Base-by-base conservation (phyloP, 768 basidiomycete species). In the Lactarius psammicola region DNA sequence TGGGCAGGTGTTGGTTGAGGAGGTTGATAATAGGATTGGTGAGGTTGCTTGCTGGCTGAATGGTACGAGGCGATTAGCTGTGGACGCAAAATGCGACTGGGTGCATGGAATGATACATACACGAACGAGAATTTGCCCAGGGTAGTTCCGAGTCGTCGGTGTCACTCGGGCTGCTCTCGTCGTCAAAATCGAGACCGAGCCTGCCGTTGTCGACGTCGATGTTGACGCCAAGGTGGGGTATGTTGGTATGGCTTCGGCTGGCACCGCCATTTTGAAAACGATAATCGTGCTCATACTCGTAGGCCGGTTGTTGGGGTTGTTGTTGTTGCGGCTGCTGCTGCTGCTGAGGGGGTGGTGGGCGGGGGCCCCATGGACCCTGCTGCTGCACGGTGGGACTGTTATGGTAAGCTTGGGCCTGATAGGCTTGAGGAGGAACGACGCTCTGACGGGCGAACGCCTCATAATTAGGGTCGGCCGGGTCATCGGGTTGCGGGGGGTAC, bases 391-490 rank as follows among this genome's bases (percentile, higher is more conserved):
- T 71, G 49, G 81, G 77, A 63, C 75, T 79, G 71, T 80, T 84
- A 64, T 76, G 76, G 71, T 86, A 86, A 55, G 90, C 81, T 74
- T 92, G 89, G 9, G 87, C 85, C 72, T 91, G 92, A 77, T 92
- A 92, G 40, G 88, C 87, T 74, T 93, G 91, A 11, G 89, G 88
- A 53, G 89, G 85, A 4, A 89, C 89, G 59, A 91, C 81, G 3
- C 85, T 86, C 40, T 81, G 77, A 62, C 78, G 79, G 20, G 80
- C 76, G 46, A 79, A 70, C 28, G 75, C 75, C 66, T 85, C 84
- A 67, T 78, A 78, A 54, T 71, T 72, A 9, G 78, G 73, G 74
- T 84, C 83, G 71, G 81, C 79, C 53, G 80, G 79, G 69, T 84
- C 83, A 67, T 82, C 81, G 63, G 80, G 82, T 62, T 73, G 79